These are phyloP conservation scores for Aspergillus pseudoterreus DNA, from an alignment of 2,329 filamentous ascomycete species.

Conservation along the genomic window DNA sequence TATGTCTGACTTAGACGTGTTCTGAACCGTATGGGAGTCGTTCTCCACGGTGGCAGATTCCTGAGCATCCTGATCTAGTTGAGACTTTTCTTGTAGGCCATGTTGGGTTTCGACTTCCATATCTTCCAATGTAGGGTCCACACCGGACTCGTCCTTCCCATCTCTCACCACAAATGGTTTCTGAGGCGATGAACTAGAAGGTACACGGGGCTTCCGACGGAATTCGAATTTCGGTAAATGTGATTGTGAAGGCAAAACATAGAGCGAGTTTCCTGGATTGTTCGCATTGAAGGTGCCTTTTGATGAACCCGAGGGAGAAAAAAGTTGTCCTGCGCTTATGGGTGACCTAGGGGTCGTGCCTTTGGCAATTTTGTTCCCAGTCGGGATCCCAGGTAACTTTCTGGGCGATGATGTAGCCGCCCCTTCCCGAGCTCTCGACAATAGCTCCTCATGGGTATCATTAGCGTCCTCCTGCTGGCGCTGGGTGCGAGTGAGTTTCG, in stretches of 20 bases:
- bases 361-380: too few species aligned
- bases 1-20: slow-evolving; percentile 10
- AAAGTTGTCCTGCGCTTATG: neutral
- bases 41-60: slow-evolving; percentile 11
- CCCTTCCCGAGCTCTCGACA: too few species aligned
- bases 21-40: slow-evolving; percentile 12
- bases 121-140: neutral
- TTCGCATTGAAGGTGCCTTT: neutral
- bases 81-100: neutral
- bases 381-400: too few species aligned
- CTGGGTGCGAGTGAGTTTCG: neutral
- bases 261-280: slow-evolving; percentile 21
- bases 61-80: neutral
- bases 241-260: slow-evolving; percentile 33
- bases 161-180: neutral
- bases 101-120: neutral
- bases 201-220: slow-evolving; percentile 19
- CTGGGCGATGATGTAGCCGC: too few species aligned
- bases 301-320: neutral
- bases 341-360: neutral
- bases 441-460: too few species aligned
- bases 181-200: slow-evolving; percentile 5
- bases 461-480: neutral
- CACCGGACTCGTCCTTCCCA: neutral
- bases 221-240: slow-evolving; percentile 39